Evolutionary conservation across 805 yeast species (phyloP), one percentile per base, ranked within the genome.

Genomic region (Lipomyces sp.): DNA sequence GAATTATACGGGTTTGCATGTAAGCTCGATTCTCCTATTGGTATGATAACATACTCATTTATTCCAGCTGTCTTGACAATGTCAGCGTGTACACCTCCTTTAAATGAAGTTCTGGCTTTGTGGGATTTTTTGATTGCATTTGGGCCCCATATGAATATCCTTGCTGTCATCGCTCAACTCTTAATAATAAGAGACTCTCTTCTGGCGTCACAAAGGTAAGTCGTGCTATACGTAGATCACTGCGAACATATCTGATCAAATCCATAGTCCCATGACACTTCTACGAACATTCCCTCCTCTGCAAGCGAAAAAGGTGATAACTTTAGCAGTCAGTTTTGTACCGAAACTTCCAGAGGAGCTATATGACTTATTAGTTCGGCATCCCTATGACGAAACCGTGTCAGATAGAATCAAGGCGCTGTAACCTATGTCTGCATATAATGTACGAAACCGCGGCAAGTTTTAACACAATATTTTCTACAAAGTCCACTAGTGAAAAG

Each of bases 101-200:
- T 93, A 56, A 79, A 80, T 39, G 91, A 92, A 69, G 90, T 90
- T 1, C 77, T 92, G 50, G 84, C 86, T 65, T 80, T 92, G 18
- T 92, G 98, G 98, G 98, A 92, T 76, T 90, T 92, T 71, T 78
- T 92, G 72, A 89, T 92, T 77, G 96, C 97, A 2, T 92, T 90
- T 73, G 98, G 98, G 0, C 86, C 90, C 24, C 97, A 93, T 74
- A 83, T 92, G 87, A 92, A 93, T 77, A 84, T 93, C 35, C 80
- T 93, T 50, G 89, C 92, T 71, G 86, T 92, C 2, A 90, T 92
- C 7, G 94, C 97, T 1, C 97, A 90, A 75, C 78, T 92, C 30
- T 86, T 90, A 3, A 80, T 88, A 53, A 87, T 89, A 66, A 80
- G 97, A 64, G 83, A 86, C 8, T 78, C 82, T 37, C 78, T 92